Conservation (phyloP, 2,329 filamentous ascomycete species). For the Calonectria pseudoreteaudii region DNA sequence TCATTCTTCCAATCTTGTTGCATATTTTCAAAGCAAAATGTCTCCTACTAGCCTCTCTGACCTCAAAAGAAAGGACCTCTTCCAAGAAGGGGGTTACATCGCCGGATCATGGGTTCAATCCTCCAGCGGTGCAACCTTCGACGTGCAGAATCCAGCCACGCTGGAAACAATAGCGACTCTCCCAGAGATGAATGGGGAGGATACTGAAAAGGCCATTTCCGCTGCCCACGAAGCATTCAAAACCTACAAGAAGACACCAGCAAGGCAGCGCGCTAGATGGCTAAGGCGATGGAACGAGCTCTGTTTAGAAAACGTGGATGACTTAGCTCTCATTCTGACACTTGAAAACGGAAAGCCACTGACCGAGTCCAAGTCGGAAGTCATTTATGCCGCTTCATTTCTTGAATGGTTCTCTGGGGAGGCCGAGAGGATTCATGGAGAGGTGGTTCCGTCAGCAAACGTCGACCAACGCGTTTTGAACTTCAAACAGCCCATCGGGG, state of each 20-base stretch:
- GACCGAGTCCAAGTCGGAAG: slow-evolving; percentile 68
- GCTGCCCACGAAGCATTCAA: slow-evolving; percentile 69
- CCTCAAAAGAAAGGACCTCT: slow-evolving; percentile 7
- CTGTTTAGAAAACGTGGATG: slow-evolving; percentile 71
- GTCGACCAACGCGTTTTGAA: slow-evolving; percentile 61
- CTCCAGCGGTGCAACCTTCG: neutral
- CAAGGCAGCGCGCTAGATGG: slow-evolving; percentile 64
- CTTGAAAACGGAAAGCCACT: slow-evolving; percentile 78
- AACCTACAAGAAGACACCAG: slow-evolving; percentile 67
- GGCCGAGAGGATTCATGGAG: slow-evolving; percentile 57
- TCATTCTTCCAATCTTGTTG: neutral
- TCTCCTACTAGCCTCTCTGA: neutral
- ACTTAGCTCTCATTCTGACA: slow-evolving; percentile 74
- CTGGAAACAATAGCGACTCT: slow-evolving; percentile 75
- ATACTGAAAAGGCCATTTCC: slow-evolving; percentile 75
- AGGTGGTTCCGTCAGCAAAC: slow-evolving; percentile 64
- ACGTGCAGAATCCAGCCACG: slow-evolving; percentile 72
- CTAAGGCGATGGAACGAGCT: slow-evolving; percentile 73
- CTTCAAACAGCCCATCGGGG: slow-evolving; percentile 40
- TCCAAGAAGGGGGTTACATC: slow-evolving; percentile 3
- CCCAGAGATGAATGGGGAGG: slow-evolving; percentile 76
- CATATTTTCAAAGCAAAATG: neutral
- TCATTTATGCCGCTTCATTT: slow-evolving; percentile 67
- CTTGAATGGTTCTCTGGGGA: slow-evolving; percentile 57
- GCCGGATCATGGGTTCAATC: slow-evolving; percentile 14